These are phyloP conservation scores for Leucocoprinus leucothites DNA, from an alignment of 768 basidiomycete species.

Conservation along the genomic window DNA sequence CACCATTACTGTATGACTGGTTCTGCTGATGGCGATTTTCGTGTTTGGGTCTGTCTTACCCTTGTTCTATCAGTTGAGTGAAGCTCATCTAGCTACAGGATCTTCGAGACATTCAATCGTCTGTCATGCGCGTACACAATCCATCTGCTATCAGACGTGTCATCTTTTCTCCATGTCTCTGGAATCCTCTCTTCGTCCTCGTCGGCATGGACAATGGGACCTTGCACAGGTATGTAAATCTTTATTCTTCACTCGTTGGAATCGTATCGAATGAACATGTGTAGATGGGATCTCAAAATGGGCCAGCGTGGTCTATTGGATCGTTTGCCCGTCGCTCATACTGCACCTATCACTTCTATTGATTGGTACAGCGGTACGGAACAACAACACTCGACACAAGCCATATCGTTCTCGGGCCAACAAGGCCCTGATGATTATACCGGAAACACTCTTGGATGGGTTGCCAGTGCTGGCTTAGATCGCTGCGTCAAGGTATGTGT, in stretches of 20 bases:
- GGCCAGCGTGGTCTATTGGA: slow-evolving; percentile 73
- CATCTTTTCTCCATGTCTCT: slow-evolving; percentile 64
- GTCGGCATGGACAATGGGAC: slow-evolving; percentile 69
- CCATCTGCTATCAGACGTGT: slow-evolving; percentile 66
- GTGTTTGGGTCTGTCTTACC: slow-evolving; percentile 63
- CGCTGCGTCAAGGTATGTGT: slow-evolving; percentile 67
- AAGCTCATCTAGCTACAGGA: slow-evolving; percentile 42
- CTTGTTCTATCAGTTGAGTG: not conserved
- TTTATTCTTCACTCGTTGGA: slow-evolving; percentile 1
- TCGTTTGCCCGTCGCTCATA: slow-evolving; percentile 70
- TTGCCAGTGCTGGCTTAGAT: slow-evolving; percentile 78
- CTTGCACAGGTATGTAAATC: slow-evolving; percentile 56
- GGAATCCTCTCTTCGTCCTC: slow-evolving; percentile 65
- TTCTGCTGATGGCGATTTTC: slow-evolving; percentile 76
- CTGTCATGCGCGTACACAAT: slow-evolving; percentile 68
- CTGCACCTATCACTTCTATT: slow-evolving; percentile 64
- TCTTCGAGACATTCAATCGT: slow-evolving; percentile 66
- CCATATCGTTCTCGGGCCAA: slow-evolving; percentile 15
- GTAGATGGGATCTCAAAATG: slow-evolving; percentile 77
- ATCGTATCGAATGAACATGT: not conserved
- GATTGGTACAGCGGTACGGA: slow-evolving; percentile 56
- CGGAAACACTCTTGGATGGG: slow-evolving; percentile 57
- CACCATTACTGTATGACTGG: slow-evolving; percentile 76
- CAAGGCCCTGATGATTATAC: slow-evolving; percentile 21
- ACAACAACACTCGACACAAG: not conserved